A percentile compares a stretch with the other conserved stretches of the same genome.
These are phyloP conservation scores for Pholiota conissans DNA, from an alignment of 768 basidiomycete species.

Conservation along the genomic window DNA sequence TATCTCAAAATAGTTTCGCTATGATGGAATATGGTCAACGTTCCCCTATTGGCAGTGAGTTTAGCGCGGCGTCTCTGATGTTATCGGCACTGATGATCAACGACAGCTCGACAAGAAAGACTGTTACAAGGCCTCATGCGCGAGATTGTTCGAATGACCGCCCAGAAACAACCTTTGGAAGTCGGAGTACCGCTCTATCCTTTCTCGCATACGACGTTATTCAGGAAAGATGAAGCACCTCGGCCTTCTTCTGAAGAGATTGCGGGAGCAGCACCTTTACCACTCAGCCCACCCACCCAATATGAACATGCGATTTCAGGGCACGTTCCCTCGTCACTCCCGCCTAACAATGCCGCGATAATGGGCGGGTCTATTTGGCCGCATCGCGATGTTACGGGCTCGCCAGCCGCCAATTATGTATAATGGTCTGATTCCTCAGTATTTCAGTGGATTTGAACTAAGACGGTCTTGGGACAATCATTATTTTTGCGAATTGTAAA, in stretches of 20 bases:
- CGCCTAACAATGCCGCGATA: constrained; percentile 14
- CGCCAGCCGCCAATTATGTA: constrained; percentile 19
- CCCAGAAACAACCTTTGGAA: constrained; percentile 76
- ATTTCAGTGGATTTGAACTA: neutral
- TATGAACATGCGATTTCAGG: constrained; percentile 29
- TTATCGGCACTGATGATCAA: constrained; percentile 6
- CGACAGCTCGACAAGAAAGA: constrained; percentile 76
- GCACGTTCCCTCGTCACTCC: constrained; percentile 12
- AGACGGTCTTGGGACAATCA: neutral
- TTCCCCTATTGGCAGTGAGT: constrained; percentile 84
- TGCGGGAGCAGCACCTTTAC: constrained; percentile 33
- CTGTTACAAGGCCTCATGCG: constrained; percentile 82
- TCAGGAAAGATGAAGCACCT: constrained; percentile 47
- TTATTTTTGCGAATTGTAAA: neutral
- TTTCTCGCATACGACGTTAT: constrained; percentile 70
- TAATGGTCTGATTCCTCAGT: neutral
- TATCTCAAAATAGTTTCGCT: constrained; percentile 54
- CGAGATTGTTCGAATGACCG: constrained; percentile 82
- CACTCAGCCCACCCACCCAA: constrained; percentile 28
- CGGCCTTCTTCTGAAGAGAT: constrained; percentile 29
- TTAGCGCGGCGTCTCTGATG: too few species aligned
- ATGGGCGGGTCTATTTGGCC: constrained; percentile 21
- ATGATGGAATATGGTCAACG: constrained; percentile 80
- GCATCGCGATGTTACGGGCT: constrained; percentile 25
- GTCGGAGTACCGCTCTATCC: constrained; percentile 81